Evolutionary conservation across 768 basidiomycete species (phyloP), one percentile per base, ranked within the genome.

Genomic region (Sarcodon sp.): DNA sequence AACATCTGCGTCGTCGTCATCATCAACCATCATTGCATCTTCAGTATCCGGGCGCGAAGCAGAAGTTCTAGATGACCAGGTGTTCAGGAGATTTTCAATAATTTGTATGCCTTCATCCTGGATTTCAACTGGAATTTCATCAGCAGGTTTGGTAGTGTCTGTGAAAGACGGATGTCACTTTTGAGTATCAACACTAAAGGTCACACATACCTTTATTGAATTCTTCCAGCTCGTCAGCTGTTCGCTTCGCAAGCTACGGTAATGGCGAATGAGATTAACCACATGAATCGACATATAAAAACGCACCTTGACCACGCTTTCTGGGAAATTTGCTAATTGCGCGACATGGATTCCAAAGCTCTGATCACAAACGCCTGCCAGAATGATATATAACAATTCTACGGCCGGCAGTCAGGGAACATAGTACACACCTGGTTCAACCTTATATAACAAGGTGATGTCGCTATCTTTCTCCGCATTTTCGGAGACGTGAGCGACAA

Each of bases 271-370:
- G 33, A 35, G 37, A 43, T 44, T 35, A 45, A 43, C 9, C 27
- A 13, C 12, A 43, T 39, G 11, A 46, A 12, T 32, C 44, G 44
- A 43, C 37, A 13, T 21, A 39, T 16, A 35, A 15, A n/a, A 34
- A 21, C 70, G 49, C 44, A 87, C 85, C 71, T 85, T 88, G 51
- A 98, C 77, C 9, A 98, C 93, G 53, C 80, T 85, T 51, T 93
- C 87, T 0, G 96, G 96, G 65, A 99, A 99, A 63, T 97, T 93
- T 3, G 94, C 94, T n/a, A 98, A 70, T 60, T 91, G 76, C 0
- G 96, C 96, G 12, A 99, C 96, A 56, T 98, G 92, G 31, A 99
- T 98, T 64, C 94, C 96, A 58, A 97, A 98, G 60, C 90, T 94
- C 64, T 97, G 94, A 60, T 98, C 94, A 41, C 88, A 91, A 16